Evolutionary conservation across 106 monocot genomes (phyloP).

Genomic region (Ottelia alismoides): DNA sequence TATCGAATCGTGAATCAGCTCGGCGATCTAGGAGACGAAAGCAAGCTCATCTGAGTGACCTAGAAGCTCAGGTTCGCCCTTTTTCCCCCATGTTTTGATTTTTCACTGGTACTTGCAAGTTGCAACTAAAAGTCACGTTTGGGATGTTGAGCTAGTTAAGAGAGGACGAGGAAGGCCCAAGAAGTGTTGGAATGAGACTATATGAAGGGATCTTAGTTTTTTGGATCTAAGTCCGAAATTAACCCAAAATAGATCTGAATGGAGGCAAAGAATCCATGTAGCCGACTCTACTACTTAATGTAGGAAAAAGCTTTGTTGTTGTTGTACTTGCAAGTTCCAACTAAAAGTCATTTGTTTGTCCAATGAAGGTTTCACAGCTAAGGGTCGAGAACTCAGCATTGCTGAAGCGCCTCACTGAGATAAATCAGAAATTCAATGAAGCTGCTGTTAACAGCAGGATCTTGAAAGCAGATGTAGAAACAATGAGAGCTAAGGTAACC

Average conservation of each 20-base stretch:
- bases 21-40: constrained; percentile 73
- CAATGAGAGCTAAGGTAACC: constrained; percentile 56
- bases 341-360: no score
- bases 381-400: constrained; percentile 59
- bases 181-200: no score
- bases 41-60: constrained; percentile 65
- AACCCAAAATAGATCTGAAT: no score
- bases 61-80: constrained; percentile 47
- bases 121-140: background rate
- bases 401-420: constrained; percentile 45
- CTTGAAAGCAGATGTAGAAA: constrained; percentile 57
- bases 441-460: constrained; percentile 55
- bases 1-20: constrained; percentile 78
- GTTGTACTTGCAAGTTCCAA: background rate
- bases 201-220: no score
- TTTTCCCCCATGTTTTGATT: background rate
- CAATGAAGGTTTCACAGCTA: constrained; percentile 71
- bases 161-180: no score
- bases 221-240: no score
- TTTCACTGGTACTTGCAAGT: no score
- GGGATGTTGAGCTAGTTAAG: no score
- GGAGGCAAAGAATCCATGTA: no score
- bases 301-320: no score
- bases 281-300: no score
- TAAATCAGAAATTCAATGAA: constrained; percentile 60